Base-by-base conservation (phyloP, 345 rosid species). In the Citrus mangshanensis region DNA sequence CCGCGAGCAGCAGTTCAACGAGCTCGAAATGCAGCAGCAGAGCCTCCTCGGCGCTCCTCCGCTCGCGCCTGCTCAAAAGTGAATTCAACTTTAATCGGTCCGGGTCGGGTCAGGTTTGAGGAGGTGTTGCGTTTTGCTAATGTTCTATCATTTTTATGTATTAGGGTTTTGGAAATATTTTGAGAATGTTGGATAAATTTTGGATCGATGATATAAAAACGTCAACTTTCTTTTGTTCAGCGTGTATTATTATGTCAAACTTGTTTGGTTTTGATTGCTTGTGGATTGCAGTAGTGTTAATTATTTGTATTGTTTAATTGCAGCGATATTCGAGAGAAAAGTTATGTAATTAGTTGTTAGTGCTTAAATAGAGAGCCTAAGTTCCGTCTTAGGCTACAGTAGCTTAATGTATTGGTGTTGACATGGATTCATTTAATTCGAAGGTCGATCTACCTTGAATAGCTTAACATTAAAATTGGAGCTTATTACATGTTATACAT, bases 41-140 rank as follows among this genome's bases (percentile, higher is more conserved):
- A 89, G 91, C 81, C 92, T 92, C 54, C 94, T 92, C 14, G 94
- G 97, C n/a, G 80, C 90, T 35, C 88, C 91, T 4, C 82, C 93
- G 9, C 72, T 77, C 9, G 77, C 40, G 25, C 7, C 82, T 25
- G 51, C 81, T 66, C 78, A 71, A 70, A 76, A 83, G 82, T 84
- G 79, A 75, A 42, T 13, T 9, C 9, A 16, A 61, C 6, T 37
- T 37, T 18, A 22, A 0, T 22, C 58, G 19, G 59, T 3, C 7
- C 4, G 77, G 37, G 5, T 51, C 54, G 7, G 63, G 58, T 37
- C 68, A 76, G 78, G 82, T 84, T 54, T 71, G 82, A 37, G 13
- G 58, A 18, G 24, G 2, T 28, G 40, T 55, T n/a, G 9, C 56
- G 72, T 55, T 76, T 13, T 32, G 35, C 35, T 32, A 22, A 28